A percentile compares a stretch with the other conserved stretches of the same genome.
phyloP scores from a whole-genome alignment of 805 yeast genomes.

The Scheffersomyces lignosus region DNA sequence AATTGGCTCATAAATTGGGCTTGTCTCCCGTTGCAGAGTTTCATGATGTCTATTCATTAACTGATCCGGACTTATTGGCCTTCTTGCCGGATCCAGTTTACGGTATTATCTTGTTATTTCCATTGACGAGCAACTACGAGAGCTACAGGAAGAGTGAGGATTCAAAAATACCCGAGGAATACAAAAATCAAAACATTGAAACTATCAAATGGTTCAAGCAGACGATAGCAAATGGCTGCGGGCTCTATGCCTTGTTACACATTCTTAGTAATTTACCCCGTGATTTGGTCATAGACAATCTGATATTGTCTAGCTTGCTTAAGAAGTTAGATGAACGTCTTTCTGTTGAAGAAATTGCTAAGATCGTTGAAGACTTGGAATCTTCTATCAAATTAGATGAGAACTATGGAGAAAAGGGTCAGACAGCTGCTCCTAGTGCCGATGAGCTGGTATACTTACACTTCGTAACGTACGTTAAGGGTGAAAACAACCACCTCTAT shows the following conservation, averaged over 20 bases:
- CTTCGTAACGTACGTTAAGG: slow-evolving; percentile 71
- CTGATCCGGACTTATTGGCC: slow-evolving; percentile 76
- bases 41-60: slow-evolving; percentile 81
- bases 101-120: slow-evolving; percentile 79
- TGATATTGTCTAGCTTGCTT: slow-evolving; percentile 25
- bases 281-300: slow-evolving; percentile 43
- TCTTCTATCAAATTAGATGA: slow-evolving; percentile 39
- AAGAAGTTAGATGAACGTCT: slow-evolving; percentile 15
- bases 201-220: slow-evolving; percentile 78
- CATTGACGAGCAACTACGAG: slow-evolving; percentile 67
- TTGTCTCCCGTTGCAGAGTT: slow-evolving; percentile 59
- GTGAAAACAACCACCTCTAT: slow-evolving; percentile 56
- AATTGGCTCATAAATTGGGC: slow-evolving; percentile 68
- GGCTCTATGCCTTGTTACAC: slow-evolving; percentile 85
- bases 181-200: slow-evolving; percentile 26
- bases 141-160: slow-evolving; percentile 45
- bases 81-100: slow-evolving; percentile 80
- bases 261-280: slow-evolving; percentile 45
- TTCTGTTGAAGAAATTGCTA: slow-evolving; percentile 36
- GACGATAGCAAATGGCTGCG: slow-evolving; percentile 86
- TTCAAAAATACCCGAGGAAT: slow-evolving; percentile 8
- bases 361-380: slow-evolving; percentile 49
- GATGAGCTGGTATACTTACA: slow-evolving; percentile 59
- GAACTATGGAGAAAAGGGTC: slow-evolving; percentile 53
- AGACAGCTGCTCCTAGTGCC: slow-evolving; percentile 66